Evolutionary conservation across 805 yeast genomes (phyloP).

Genomic region (Candida vartiovaarae): DNA sequence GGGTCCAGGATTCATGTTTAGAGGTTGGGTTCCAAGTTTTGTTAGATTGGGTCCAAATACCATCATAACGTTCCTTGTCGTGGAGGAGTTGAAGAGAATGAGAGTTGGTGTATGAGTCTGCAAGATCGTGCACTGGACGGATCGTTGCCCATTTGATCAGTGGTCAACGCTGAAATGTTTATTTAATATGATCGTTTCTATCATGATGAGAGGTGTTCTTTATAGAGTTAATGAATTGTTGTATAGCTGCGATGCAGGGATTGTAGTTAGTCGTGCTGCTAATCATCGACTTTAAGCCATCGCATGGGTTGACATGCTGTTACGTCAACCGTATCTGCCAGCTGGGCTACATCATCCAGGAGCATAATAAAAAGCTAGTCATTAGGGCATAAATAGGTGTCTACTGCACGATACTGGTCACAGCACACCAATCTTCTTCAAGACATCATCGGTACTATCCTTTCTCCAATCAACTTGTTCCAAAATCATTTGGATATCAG

Average conservation of each 20-base stretch:
- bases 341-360: no score
- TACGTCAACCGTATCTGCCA: no score
- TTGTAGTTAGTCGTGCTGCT: no score
- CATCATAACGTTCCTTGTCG: slow-evolving; percentile 58
- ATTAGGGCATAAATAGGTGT: neutral
- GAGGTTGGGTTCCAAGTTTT: slow-evolving; percentile 90
- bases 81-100: slow-evolving; percentile 55
- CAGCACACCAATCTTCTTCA: slow-evolving; percentile 27
- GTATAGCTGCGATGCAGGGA: no score
- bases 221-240: no score
- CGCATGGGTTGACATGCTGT: no score
- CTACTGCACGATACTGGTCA: neutral
- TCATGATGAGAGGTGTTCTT: no score
- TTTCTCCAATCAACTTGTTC: slow-evolving; percentile 28
- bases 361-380: neutral
- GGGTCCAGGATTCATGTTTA: slow-evolving; percentile 74
- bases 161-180: neutral
- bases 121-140: neutral
- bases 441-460: slow-evolving; percentile 28
- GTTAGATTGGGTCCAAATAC: slow-evolving; percentile 82
- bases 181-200: no score
- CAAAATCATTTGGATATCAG: slow-evolving; percentile 23
- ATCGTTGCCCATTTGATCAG: neutral
- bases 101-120: slow-evolving; percentile 38
- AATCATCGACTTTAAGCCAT: no score